phyloP scores from a whole-genome alignment of 352 stramenopile genomes.

The Pythium grandisporangium region DNA sequence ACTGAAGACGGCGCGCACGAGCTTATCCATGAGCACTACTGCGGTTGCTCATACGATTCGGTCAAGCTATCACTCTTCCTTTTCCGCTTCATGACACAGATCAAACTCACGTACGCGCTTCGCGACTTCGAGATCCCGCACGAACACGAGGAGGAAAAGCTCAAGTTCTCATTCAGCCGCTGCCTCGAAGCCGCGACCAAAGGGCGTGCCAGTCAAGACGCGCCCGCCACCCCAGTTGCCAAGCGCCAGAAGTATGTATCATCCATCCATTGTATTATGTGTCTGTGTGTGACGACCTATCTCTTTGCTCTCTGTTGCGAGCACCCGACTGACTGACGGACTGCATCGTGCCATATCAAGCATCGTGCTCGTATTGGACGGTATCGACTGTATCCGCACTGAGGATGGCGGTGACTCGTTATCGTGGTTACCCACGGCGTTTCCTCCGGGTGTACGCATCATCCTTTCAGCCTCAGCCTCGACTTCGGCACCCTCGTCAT shows the following conservation, averaged over 20 bases:
- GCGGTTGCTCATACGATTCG: constrained; percentile 75
- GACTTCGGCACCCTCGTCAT: too few species aligned
- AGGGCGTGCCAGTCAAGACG: constrained; percentile 20
- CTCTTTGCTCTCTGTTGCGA: too few species aligned
- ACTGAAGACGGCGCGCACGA: constrained; percentile 25
- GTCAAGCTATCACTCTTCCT: constrained; percentile 78
- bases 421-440: constrained; percentile 72
- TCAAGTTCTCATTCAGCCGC: constrained; percentile 75
- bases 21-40: constrained; percentile 78
- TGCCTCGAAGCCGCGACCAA: constrained; percentile 71
- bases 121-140: constrained; percentile 70
- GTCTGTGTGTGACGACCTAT: background rate
- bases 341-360: too few species aligned
- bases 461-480: constrained; percentile 65
- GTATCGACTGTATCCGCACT: constrained; percentile 72
- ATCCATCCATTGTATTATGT: background rate
- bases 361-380: constrained; percentile 73
- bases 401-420: constrained; percentile 78
- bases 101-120: constrained; percentile 63
- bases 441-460: constrained; percentile 58
- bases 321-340: too few species aligned
- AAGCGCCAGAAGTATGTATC: constrained; percentile 13
- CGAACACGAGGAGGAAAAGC: constrained; percentile 78
- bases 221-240: constrained; percentile 10
- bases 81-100: constrained; percentile 73